These are phyloP conservation scores for Drechslerella stenobrocha DNA, from an alignment of 2,329 filamentous ascomycete genomes.

Conservation along the genomic window DNA sequence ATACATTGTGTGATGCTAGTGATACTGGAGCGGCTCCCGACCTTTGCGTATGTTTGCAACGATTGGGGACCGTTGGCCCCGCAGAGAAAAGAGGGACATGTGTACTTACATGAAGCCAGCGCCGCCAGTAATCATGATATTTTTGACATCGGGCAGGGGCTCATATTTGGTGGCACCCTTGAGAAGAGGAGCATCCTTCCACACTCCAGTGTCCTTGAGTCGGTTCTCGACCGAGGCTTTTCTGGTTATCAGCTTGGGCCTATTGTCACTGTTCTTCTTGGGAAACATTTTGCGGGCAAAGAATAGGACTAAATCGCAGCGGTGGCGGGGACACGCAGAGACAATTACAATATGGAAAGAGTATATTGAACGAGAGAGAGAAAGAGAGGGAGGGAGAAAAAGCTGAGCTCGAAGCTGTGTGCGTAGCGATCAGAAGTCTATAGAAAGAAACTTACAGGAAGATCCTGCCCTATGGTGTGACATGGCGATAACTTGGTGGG, in stretches of 20 bases:
- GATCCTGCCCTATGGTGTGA: slow-evolving; percentile 7
- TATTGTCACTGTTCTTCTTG: slow-evolving; percentile 10
- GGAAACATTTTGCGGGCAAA: not conserved
- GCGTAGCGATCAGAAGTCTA: not conserved
- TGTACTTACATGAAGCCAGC: slow-evolving; percentile 77
- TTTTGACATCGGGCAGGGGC: slow-evolving; percentile 69
- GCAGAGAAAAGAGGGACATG: slow-evolving; percentile 1
- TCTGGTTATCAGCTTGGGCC: slow-evolving; percentile 23
- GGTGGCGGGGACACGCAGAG: not conserved
- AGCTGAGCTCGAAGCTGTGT: no score
- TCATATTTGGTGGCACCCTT: slow-evolving; percentile 71
- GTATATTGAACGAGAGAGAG: not conserved
- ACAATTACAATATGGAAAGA: not conserved
- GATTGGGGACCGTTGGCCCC: slow-evolving; percentile 14
- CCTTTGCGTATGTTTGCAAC: not conserved
- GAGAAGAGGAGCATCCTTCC: slow-evolving; percentile 72
- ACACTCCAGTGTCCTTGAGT: slow-evolving; percentile 66
- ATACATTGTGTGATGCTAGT: not conserved
- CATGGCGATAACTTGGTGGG: slow-evolving; percentile 5
- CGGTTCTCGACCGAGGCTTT: slow-evolving; percentile 48
- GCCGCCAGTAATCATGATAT: slow-evolving; percentile 81
- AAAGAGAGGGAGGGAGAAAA: not conserved
- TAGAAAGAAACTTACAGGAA: slow-evolving; percentile 23
- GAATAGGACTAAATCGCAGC: no score
- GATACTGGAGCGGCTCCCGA: not conserved